phyloP scores from a whole-genome alignment of 177 flowering plant species.

The Vitis hybrid region DNA sequence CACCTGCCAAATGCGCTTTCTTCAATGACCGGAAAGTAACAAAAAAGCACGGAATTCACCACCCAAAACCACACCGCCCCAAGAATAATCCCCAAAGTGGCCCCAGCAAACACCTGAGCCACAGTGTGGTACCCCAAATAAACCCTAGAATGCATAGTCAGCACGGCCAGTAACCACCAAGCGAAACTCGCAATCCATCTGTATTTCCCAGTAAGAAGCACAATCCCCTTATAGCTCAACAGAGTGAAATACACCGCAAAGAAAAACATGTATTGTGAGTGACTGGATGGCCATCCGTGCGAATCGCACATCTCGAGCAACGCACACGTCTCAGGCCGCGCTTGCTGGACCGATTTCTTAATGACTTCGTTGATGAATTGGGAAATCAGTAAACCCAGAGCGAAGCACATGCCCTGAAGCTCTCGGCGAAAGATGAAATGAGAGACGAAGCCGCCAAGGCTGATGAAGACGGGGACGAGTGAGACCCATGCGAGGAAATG shows the following conservation, averaged over 20 bases:
- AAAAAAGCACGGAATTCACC: constrained; percentile 45
- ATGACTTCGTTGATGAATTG: constrained; percentile 74
- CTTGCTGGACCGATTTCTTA: constrained; percentile 67
- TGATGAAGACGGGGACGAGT: constrained; percentile 81
- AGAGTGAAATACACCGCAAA: constrained; percentile 68
- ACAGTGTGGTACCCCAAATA: constrained; percentile 93
- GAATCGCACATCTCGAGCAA: constrained; percentile 88
- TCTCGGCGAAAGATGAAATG: constrained; percentile 92
- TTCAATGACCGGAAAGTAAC: constrained; percentile 65
- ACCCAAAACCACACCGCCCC: constrained; percentile 78
- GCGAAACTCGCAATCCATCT: constrained; percentile 27
- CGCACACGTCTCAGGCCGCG: constrained; percentile 81
- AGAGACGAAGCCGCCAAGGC: constrained; percentile 74
- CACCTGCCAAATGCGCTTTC: constrained; percentile 74
- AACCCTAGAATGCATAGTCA: constrained; percentile 89
- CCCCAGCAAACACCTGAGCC: constrained; percentile 90
- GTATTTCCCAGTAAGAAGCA: constrained; percentile 23
- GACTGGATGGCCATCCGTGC: constrained; percentile 98
- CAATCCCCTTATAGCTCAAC: constrained; percentile 37
- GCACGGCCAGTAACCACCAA: constrained; percentile 61
- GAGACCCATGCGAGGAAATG: constrained; percentile 91
- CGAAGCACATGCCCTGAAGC: constrained; percentile 80
- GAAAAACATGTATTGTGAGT: constrained; percentile 94
- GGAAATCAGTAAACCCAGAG: constrained; percentile 67
- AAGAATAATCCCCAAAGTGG: constrained; percentile 54